Conservation (phyloP, 208 protist genomes). For the Leishmania braziliensis region DNA sequence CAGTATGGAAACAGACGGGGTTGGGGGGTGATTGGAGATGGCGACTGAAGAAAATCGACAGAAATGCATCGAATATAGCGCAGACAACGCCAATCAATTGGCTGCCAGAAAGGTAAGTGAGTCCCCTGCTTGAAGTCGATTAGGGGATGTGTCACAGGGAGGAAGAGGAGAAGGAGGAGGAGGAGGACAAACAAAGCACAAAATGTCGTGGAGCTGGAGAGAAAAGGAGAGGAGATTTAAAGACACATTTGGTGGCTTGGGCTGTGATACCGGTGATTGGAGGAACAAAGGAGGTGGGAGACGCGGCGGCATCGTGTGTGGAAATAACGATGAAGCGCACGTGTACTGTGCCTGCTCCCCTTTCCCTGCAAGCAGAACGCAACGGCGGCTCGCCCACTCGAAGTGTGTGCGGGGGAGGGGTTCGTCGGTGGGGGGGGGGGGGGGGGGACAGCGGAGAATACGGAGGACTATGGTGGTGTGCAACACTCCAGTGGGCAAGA, state of each 20-base stretch:
- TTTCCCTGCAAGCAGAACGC: background rate
- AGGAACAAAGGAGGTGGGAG: background rate
- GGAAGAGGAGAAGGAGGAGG: background rate
- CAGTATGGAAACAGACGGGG: background rate
- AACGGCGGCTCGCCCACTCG: background rate
- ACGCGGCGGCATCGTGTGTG: too few species aligned
- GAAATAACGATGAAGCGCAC: background rate
- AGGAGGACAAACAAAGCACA: background rate
- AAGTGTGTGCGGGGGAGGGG: background rate
- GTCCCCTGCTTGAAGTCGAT: background rate
- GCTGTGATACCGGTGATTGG: background rate
- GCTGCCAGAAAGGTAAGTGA: background rate
- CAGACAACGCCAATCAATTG: background rate
- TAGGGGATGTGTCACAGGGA: background rate
- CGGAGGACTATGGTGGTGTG: background rate
- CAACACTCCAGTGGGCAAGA: background rate
- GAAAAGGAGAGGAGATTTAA: too few species aligned
- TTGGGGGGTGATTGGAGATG: background rate
- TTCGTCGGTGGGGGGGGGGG: background rate
- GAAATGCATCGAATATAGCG: background rate
- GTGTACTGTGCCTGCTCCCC: too few species aligned
- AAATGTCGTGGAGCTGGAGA: background rate
- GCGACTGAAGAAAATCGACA: background rate
- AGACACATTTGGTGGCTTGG: background rate
- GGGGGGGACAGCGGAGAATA: background rate